phyloP scores from a whole-genome alignment of 805 yeast species.

The Yarrowia sp. region DNA sequence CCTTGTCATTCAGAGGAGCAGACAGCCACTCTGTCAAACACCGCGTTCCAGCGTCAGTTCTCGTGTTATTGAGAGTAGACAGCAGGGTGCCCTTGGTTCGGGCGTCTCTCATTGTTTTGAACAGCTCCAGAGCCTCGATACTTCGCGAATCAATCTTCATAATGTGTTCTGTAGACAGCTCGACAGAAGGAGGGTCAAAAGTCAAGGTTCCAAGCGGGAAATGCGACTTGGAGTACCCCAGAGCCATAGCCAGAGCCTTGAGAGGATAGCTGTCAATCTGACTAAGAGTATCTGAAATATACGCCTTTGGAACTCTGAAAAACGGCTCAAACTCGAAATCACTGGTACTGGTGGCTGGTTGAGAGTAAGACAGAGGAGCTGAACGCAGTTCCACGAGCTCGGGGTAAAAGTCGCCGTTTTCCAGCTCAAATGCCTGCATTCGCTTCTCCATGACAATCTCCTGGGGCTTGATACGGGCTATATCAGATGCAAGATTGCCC shows the following conservation, averaged over 20 bases:
- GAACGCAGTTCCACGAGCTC: conserved; percentile 64
- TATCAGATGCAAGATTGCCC: conserved; percentile 68
- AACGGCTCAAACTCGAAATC: conserved; percentile 23
- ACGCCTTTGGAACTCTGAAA: conserved; percentile 2
- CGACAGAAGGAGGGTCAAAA: conserved; percentile 67
- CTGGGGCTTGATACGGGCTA: conserved; percentile 79
- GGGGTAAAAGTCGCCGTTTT: conserved; percentile 61
- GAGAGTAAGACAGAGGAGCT: conserved; percentile 65
- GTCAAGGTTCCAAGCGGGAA: conserved; percentile 71
- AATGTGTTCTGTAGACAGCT: conserved; percentile 58
- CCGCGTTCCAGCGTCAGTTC: conserved; percentile 82
- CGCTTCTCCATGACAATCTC: conserved; percentile 65
- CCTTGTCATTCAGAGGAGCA: conserved; percentile 71
- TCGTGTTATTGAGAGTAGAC: conserved; percentile 73
- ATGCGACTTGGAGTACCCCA: conserved; percentile 75
- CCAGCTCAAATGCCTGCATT: conserved; percentile 47
- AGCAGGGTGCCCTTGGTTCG: conserved; percentile 72
- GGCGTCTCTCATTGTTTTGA: conserved; percentile 59
- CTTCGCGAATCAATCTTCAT: conserved; percentile 76
- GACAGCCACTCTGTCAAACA: conserved; percentile 81
- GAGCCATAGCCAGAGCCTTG: conserved; percentile 65
- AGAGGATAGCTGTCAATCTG: conserved; percentile 51
- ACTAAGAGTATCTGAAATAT: background rate
- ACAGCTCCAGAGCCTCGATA: conserved; percentile 62
- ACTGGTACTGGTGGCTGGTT: conserved; percentile 50